Evolutionary conservation across 1,139 yeast species (phyloP), one percentile per base, ranked within the genome.

Genomic region (Debaryomyces subglobosus): DNA sequence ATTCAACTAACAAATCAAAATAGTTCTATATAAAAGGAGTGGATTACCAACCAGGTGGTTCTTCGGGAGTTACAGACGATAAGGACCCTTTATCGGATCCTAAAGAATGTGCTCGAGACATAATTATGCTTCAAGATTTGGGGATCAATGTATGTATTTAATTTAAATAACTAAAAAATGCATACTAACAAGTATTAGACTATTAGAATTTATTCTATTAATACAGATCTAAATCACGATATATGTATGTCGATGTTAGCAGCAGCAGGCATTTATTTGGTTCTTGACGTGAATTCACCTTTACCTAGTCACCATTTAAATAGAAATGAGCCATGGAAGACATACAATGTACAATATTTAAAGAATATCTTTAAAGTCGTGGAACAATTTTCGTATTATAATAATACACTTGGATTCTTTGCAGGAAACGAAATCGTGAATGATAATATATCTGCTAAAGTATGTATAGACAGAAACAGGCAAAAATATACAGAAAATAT

Each of bases 381-480:
- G 21, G 91, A 90, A 49, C 94, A 89, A 51, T 94, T 94, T 65
- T 77, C 95, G 13, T 76, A 79, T 30, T 94, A 89, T 68, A 88
- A 92, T 68, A 94, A 94, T 65, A 88, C 97, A 0, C 74, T 94
- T 47, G 98, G 95, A 0, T 92, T 88, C 68, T 89, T 94, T 69
- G 96, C 97, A 7, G 99, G 98, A 1, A 94, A 94, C 67, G 99
- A 94, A 68, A 79, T 94, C 43, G 74, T 94, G 48, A 92, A 94
- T 64, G 97, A 92, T 63, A 79, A 77, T 49, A 67, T 73, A 32
- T 89, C 97, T 2, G 96, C 97, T 1, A 76, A 66, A 33, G 74
- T 77, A 46, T 29, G 61, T 52, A n/a, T 21, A 32, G 12, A 12
- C 21, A 25, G 8, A 38, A 18, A 8, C 12, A 9, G n/a, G 13